phyloP scores from a whole-genome alignment of 306 rosid genomes.

The Pueraria montana region DNA sequence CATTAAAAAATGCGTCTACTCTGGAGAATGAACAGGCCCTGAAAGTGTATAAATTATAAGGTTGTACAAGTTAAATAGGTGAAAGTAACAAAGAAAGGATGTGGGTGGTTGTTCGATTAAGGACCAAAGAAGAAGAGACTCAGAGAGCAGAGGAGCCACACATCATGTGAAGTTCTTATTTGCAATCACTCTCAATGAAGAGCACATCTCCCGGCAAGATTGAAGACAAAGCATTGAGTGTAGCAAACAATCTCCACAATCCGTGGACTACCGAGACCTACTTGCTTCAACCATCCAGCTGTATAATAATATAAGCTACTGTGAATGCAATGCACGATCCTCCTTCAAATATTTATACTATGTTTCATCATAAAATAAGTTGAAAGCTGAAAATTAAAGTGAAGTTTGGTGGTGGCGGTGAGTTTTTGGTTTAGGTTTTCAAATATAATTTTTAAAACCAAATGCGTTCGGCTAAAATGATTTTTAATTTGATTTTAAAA shows the following conservation, averaged over 20 bases:
- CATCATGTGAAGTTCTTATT: slow-evolving; percentile 1
- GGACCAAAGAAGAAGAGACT: background rate
- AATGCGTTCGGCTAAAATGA: too few relatives aligned
- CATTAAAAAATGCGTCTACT: too few relatives aligned
- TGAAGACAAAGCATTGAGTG: background rate
- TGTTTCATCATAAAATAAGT: too few relatives aligned
- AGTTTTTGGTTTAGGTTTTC: too few relatives aligned
- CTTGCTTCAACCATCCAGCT: slow-evolving; percentile 14
- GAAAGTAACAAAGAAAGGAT: background rate
- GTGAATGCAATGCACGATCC: background rate
- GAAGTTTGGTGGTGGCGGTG: too few relatives aligned
- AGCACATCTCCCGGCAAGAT: background rate
- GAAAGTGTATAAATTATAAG: too few relatives aligned
- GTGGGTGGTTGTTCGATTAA: background rate
- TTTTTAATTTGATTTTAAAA: too few relatives aligned
- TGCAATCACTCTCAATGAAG: background rate
- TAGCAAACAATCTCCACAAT: slow-evolving; percentile 26
- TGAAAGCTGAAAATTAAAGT: too few relatives aligned
- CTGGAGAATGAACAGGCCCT: too few relatives aligned
- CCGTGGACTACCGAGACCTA: background rate
- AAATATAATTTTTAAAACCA: too few relatives aligned
- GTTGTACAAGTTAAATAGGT: background rate
- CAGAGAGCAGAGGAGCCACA: background rate
- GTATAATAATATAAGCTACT: background rate
- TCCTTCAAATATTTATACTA: background rate